Conservation (phyloP, 169 alveolate genomes). For the Plasmodium malariae region DNA sequence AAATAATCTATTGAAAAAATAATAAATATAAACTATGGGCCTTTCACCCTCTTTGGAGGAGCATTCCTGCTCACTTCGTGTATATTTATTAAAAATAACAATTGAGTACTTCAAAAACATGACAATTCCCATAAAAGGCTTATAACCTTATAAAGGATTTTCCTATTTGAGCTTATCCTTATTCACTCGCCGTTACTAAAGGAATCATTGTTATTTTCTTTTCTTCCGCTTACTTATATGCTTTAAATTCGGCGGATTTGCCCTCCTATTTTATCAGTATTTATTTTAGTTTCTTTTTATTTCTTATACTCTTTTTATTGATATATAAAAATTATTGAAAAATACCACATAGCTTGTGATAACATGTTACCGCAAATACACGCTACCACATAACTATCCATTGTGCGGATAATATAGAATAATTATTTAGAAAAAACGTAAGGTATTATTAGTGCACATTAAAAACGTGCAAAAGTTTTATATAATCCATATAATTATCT, state of each 20-base stretch:
- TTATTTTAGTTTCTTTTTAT: too few species aligned
- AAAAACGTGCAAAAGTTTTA: too few species aligned
- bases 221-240: constrained; percentile 94
- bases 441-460: too few species aligned
- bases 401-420: too few species aligned
- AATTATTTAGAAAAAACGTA: too few species aligned
- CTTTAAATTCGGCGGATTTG: constrained; percentile 93
- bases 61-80: constrained; percentile 81
- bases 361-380: too few species aligned
- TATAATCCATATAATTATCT: too few species aligned
- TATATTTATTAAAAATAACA: not conserved
- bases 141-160: constrained; percentile 64
- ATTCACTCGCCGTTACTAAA: constrained; percentile 94
- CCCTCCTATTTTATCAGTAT: too few species aligned
- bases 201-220: constrained; percentile 87
- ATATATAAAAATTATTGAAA: too few species aligned
- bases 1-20: constrained; percentile 4
- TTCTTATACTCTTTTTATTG: too few species aligned
- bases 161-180: constrained; percentile 91
- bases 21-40: constrained; percentile 87
- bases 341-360: too few species aligned
- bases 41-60: constrained; percentile 92
- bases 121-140: not conserved
- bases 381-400: too few species aligned
- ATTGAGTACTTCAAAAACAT: not conserved